Evolutionary conservation across 225 moss, liverwort and hornwort genomes (phyloP).

Genomic region (Neckera pumila): DNA sequence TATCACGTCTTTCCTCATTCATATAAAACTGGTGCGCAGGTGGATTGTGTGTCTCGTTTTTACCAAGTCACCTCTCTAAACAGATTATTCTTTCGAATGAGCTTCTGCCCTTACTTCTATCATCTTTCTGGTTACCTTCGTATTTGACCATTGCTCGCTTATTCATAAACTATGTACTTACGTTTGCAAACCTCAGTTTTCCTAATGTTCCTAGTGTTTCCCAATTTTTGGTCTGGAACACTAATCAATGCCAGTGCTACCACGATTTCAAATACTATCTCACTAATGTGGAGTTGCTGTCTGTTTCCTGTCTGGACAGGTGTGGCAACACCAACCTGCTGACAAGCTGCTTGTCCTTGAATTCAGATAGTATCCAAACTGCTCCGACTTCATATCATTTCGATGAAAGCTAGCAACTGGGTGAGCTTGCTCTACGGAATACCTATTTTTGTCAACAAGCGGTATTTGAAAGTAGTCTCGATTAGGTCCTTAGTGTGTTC

Average conservation of each 20-base stretch:
- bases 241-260: neutral
- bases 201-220: neutral
- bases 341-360: slow-evolving; percentile 43
- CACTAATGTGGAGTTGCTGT: neutral
- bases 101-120: neutral
- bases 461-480: neutral
- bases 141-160: neutral
- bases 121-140: neutral
- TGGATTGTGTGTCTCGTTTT: neutral
- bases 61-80: neutral
- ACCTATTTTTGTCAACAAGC: neutral
- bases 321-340: slow-evolving; percentile 64
- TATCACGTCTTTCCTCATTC: neutral
- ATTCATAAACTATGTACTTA: neutral
- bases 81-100: neutral
- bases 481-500: no score
- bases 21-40: neutral
- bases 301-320: slow-evolving; percentile 34
- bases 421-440: neutral
- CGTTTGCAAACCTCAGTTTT: neutral
- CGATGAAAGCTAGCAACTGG: neutral
- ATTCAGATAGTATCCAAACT: slow-evolving; percentile 28
- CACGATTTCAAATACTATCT: neutral
- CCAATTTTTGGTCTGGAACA: neutral
- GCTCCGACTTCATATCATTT: neutral